Conservation (phyloP, 1,284 basidiomycete genomes). For the Kwoniella shivajii region DNA sequence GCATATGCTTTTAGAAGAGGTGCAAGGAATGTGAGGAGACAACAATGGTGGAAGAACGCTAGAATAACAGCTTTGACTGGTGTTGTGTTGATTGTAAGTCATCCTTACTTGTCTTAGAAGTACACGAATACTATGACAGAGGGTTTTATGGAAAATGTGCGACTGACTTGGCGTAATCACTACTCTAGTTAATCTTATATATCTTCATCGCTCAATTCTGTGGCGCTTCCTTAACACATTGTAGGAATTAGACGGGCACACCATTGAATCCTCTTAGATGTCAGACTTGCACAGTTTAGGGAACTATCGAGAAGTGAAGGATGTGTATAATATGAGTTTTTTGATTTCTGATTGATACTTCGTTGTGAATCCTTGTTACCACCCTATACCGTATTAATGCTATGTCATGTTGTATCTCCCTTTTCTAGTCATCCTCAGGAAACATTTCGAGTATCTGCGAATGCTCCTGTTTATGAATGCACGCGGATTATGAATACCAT, state of each 20-base stretch:
- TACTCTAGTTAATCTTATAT: slow-evolving; percentile 69
- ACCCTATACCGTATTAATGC: not conserved
- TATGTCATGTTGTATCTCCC: slow-evolving; percentile 6
- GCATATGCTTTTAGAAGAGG: slow-evolving; percentile 94
- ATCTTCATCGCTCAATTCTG: slow-evolving; percentile 83
- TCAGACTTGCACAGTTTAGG: too few relatives aligned
- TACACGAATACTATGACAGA: not conserved
- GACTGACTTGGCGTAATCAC: not conserved
- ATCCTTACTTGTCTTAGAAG: not conserved
- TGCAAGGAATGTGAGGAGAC: slow-evolving; percentile 78
- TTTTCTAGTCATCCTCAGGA: too few relatives aligned
- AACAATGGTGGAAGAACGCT: slow-evolving; percentile 97
- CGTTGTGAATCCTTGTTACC: not conserved
- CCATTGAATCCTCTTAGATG: too few relatives aligned
- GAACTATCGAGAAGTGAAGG: too few relatives aligned
- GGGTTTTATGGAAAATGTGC: not conserved
- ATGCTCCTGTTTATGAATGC: too few relatives aligned
- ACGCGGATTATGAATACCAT: too few relatives aligned
- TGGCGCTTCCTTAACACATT: slow-evolving; percentile 60
- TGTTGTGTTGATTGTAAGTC: slow-evolving; percentile 74
- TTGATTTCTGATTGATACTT: not conserved
- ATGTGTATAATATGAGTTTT: too few relatives aligned
- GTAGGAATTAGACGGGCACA: slow-evolving; percentile 28
- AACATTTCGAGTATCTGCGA: too few relatives aligned
- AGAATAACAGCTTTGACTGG: slow-evolving; percentile 72